phyloP scores from a whole-genome alignment of 495 filamentous ascomycete species.

The Trichocladium uniseriatum region DNA sequence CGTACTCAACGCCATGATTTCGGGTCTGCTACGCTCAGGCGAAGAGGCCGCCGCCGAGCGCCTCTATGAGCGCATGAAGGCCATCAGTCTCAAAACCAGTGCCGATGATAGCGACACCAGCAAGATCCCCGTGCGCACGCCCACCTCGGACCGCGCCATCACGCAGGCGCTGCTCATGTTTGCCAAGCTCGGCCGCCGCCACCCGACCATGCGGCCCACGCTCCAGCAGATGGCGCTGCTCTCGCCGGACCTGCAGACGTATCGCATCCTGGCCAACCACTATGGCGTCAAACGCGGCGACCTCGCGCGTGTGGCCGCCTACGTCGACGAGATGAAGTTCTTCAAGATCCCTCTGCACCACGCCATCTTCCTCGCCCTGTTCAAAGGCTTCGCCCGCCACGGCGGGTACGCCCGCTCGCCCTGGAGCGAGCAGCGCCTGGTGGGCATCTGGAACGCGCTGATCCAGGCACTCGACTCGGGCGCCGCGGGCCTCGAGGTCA shows the following conservation, averaged over 20 bases:
- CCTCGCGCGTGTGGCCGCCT: slow-evolving; percentile 43
- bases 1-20: slow-evolving; percentile 76
- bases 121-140: slow-evolving; percentile 31
- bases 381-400: slow-evolving; percentile 66
- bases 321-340: slow-evolving; percentile 57
- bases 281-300: slow-evolving; percentile 46
- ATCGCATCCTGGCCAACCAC: slow-evolving; percentile 52
- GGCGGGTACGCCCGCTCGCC: slow-evolving; percentile 51
- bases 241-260: slow-evolving; percentile 55
- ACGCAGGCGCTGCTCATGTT: slow-evolving; percentile 49
- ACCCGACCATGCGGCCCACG: slow-evolving; percentile 31
- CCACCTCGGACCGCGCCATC: slow-evolving; percentile 40
- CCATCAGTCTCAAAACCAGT: slow-evolving; percentile 27
- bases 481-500: slow-evolving; percentile 30
- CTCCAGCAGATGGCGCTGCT: slow-evolving; percentile 48
- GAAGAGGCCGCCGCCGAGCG: slow-evolving; percentile 64
- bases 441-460: slow-evolving; percentile 39
- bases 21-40: slow-evolving; percentile 61
- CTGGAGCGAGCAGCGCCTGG: slow-evolving; percentile 55
- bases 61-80: slow-evolving; percentile 76
- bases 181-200: slow-evolving; percentile 32
- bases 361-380: slow-evolving; percentile 55
- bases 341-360: slow-evolving; percentile 49
- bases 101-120: neutral
- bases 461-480: slow-evolving; percentile 32